Conservation (phyloP, 2,329 filamentous ascomycete genomes). For the Rhynchosporium secalis region DNA sequence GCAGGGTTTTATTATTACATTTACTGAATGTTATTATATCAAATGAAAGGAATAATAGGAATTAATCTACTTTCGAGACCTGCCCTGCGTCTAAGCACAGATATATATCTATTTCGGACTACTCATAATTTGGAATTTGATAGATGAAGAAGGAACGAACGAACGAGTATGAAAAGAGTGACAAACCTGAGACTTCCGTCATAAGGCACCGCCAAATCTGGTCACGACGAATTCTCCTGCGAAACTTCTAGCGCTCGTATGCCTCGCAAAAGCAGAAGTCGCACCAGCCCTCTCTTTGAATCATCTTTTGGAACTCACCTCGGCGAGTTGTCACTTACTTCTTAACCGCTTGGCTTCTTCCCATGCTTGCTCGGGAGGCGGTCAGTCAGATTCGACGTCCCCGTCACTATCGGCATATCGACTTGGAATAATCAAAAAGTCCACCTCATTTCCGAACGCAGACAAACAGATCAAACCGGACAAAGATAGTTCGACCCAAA, state of each 20-base stretch:
- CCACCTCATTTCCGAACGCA: no score
- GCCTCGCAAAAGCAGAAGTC: no score
- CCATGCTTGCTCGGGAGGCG: neutral
- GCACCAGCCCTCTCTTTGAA: no score
- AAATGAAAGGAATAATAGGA: no score
- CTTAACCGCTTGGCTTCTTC: neutral
- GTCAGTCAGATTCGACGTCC: constrained; percentile 7
- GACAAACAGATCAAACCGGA: no score
- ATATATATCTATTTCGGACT: no score
- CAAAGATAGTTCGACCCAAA: no score
- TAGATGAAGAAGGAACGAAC: neutral
- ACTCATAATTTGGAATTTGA: neutral
- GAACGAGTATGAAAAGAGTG: neutral
- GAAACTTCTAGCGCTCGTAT: neutral
- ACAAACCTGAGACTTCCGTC: neutral
- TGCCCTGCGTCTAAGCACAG: no score
- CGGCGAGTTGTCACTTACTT: neutral
- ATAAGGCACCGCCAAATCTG: neutral
- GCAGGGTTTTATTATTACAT: no score
- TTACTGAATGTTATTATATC: no score
- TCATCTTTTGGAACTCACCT: neutral
- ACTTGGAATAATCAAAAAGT: no score
- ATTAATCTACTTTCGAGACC: no score
- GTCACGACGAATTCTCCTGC: neutral
- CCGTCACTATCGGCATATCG: neutral